phyloP scores from a whole-genome alignment of 208 protist genomes.

The Acanthamoeba royreba region DNA sequence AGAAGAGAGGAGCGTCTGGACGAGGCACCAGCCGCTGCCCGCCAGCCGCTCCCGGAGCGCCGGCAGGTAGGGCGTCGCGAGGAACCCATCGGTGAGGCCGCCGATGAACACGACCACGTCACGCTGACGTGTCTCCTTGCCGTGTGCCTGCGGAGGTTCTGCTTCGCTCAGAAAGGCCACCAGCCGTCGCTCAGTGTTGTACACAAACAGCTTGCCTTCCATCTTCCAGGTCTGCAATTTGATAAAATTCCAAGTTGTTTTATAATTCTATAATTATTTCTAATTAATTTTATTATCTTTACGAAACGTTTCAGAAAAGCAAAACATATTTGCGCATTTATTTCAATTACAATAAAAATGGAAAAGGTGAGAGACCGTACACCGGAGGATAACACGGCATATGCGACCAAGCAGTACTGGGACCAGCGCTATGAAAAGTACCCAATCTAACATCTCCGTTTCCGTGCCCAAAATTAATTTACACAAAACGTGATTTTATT shows the following conservation, averaged over 20 bases:
- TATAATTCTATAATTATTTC: no score
- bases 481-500: neutral
- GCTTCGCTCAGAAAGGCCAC: neutral
- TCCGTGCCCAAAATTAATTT: neutral
- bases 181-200: neutral
- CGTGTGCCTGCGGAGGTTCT: neutral
- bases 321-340: no score
- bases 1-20: neutral
- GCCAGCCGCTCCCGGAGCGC: neutral
- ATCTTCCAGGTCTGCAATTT: no score
- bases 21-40: neutral
- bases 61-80: neutral
- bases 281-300: neutral
- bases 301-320: no score
- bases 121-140: neutral
- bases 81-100: neutral
- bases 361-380: neutral
- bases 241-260: no score
- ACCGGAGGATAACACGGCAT: constrained; percentile 37
- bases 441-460: neutral
- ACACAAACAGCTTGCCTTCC: neutral
- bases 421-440: constrained; percentile 21
- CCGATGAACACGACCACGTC: neutral
- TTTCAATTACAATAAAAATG: neutral
- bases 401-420: constrained; percentile 48